Evolutionary conservation across 2,329 filamentous ascomycete genomes (phyloP), one percentile per base, ranked within the genome.

Genomic region (Phyllosticta citribraziliensis): DNA sequence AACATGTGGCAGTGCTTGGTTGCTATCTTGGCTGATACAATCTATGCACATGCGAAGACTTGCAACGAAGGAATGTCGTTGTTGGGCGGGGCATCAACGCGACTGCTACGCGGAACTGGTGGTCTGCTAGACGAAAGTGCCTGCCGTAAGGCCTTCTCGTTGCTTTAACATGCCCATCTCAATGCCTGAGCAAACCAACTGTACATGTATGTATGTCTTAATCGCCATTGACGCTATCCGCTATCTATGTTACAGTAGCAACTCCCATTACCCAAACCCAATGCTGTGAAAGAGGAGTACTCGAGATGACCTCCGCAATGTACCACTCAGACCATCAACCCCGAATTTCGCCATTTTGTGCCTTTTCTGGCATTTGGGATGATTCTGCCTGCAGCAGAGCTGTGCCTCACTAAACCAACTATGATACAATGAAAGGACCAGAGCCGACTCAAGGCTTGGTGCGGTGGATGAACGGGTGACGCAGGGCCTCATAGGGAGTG

Each of bases 401-500:
- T 24, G 19, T 9, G 20, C 52, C 19, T 54, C 52, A 20, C 52
- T 17, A 19, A 24, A 14, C 52, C 11, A 54, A 25, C 19, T 54
- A 47, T 8, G 17, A 47, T 47, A n/a, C 40, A 47, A n/a, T 24
- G 22, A 54, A 30, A 25, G 19, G 52, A 25, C 19, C 19, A 17
- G 6, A n/a, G 12, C 40, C n/a, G 6, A 47, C 27, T 57, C 53
- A 62, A 19, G 40, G 20, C 27, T 58, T 62, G 33, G 51, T 54
- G 40, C 60, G 60, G 24, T 62, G 57, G 67, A 97, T 91, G 74
- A 97, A 97, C 1, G 89, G 89, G 78, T 97, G 93, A 70, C 86
- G 87, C 67, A 97, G 78, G 56, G 94, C 94, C 69, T 97, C 92
- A 14, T 82, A 79, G 0, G 94, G 89, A 55, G 89, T 93, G 69